A percentile compares a stretch with the other conserved stretches of the same genome.
Conservation (phyloP, 2,329 filamentous ascomycete genomes). For the Fusarium acutatum region DNA sequence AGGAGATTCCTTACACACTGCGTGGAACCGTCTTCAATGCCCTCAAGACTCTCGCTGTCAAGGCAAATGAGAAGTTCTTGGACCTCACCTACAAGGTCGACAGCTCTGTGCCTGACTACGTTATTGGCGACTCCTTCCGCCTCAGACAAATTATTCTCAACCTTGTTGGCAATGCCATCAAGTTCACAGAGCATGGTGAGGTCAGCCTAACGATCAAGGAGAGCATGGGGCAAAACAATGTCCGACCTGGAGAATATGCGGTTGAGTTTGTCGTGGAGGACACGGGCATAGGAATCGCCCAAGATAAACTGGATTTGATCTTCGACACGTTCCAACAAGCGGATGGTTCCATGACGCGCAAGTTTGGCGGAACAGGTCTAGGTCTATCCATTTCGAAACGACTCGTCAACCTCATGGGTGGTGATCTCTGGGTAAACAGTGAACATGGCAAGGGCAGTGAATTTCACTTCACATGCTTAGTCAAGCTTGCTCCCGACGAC, state of each 20-base stretch:
- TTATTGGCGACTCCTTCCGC: slow-evolving; percentile 96
- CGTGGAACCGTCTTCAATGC: slow-evolving; percentile 97
- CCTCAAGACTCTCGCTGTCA: slow-evolving; percentile 94
- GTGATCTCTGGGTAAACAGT: slow-evolving; percentile 95
- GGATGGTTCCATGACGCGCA: slow-evolving; percentile 93
- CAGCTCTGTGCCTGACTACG: slow-evolving; percentile 91
- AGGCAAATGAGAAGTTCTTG: slow-evolving; percentile 94
- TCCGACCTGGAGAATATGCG: slow-evolving; percentile 79
- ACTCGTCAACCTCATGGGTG: slow-evolving; percentile 94
- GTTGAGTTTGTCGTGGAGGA: slow-evolving; percentile 97
- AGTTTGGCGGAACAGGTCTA: slow-evolving; percentile 94
- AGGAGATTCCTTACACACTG: slow-evolving; percentile 95
- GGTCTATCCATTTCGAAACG: slow-evolving; percentile 95
- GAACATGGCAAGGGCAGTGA: slow-evolving; percentile 90
- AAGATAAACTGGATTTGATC: slow-evolving; percentile 94
- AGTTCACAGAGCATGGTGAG: slow-evolving; percentile 96
- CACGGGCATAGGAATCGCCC: slow-evolving; percentile 95
- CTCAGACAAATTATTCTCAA: slow-evolving; percentile 96
- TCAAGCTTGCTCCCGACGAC: slow-evolving; percentile 83
- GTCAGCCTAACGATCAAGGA: slow-evolving; percentile 91
- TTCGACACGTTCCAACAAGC: slow-evolving; percentile 99
- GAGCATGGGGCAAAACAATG: slow-evolving; percentile 68
- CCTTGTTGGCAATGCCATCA: slow-evolving; percentile 97
- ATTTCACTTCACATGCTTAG: slow-evolving; percentile 96
- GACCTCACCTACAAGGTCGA: slow-evolving; percentile 95